Evolutionary conservation across 345 rosid species (phyloP), one percentile per base, ranked within the genome.

Genomic region (Hypericum perforatum): DNA sequence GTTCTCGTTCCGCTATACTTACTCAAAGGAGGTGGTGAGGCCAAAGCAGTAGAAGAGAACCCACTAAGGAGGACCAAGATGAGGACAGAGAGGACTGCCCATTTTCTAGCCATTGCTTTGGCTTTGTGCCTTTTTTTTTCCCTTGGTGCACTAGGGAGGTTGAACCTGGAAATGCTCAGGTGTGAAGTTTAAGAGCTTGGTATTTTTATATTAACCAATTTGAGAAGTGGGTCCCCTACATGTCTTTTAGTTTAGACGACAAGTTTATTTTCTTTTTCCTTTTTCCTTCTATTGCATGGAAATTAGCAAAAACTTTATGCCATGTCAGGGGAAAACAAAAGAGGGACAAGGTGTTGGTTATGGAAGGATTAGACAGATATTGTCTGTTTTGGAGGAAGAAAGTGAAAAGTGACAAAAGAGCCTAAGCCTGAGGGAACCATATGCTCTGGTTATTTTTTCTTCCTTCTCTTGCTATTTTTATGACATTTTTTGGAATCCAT

Each of bases 21-120:
- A 85, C 98, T 80, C 53, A 75, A 83, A 69, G 92, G 95, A 56
- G 89, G 82, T 43, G 89, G 82, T 43, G 82, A 68, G 12, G 98
- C 90, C 53, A 82, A 83, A 72, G 76, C 94, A 38, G 32, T 22
- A 22, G 94, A 71, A 39, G 96, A 78, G 53, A 81, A 63, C 40
- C 82, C 84, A 66, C 59, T 59, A 45, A 67, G 62, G 50, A 81
- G 69, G 71, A 78, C 12, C 60, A 64, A 44, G 38, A 71, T 59
- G 49, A 78, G 58, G 58, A 91, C 69, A 63, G 69, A 49, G 54
- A 64, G 52, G 66, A 52, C 73, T 32, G 52, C 60, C 71, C 76
- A 67, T 41, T 68, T 74, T 52, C 67, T 73, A 52, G 43, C 39
- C 79, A 76, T 78, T 68, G 69, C 42, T 16, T 9, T 57, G 56